A percentile compares a stretch with the other conserved stretches of the same genome.
These are phyloP conservation scores for Penicillium mononematosum DNA, from an alignment of 495 filamentous ascomycete genomes.

Conservation along the genomic window DNA sequence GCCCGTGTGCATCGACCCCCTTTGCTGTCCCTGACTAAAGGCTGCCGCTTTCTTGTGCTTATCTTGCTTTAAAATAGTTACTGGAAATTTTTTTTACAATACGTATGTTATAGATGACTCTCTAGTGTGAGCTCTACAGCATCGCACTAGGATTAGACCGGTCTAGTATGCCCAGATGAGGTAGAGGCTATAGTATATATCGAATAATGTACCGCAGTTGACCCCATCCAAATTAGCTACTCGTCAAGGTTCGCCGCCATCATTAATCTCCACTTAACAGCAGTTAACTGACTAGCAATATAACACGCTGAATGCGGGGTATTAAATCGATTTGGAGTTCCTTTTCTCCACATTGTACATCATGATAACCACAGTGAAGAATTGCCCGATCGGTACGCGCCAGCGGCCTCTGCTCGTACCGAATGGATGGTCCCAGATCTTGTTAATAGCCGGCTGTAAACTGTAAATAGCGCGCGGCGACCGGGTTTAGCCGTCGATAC, in stretches of 20 bases:
- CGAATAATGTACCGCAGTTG: neutral
- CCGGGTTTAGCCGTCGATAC: constrained; percentile 16
- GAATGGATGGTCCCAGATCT: neutral
- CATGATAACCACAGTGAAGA: neutral
- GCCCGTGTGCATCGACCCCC: neutral
- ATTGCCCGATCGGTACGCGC: neutral
- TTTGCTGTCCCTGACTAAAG: neutral
- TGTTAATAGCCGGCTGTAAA: constrained; percentile 9
- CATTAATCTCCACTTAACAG: neutral
- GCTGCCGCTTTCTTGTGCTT: neutral
- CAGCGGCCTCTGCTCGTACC: neutral
- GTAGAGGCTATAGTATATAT: neutral
- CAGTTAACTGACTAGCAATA: neutral
- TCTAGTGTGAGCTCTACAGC: neutral
- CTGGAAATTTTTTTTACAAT: neutral
- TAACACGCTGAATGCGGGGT: neutral
- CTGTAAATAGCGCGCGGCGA: constrained; percentile 5
- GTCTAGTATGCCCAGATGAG: neutral
- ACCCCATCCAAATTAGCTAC: neutral
- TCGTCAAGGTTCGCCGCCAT: neutral
- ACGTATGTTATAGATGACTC: too few species aligned
- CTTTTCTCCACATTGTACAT: neutral
- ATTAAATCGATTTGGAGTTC: neutral
- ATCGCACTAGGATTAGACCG: too few species aligned
- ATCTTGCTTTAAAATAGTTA: neutral